Conservation (phyloP, 1,284 basidiomycete species). For the Anthracocystis panici-leucophaei region DNA sequence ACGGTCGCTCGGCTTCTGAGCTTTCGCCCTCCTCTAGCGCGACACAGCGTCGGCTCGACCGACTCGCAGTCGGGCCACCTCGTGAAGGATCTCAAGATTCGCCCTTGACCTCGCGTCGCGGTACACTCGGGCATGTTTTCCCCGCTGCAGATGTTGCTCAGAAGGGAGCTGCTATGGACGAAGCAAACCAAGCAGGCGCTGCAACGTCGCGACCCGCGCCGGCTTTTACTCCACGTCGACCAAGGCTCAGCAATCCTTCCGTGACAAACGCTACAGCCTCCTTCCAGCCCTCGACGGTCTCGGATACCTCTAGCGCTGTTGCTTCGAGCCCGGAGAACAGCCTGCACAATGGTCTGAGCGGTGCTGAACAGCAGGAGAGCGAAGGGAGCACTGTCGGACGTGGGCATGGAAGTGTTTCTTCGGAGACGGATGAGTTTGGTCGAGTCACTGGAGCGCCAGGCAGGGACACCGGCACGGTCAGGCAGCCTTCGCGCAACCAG, state of each 20-base stretch:
- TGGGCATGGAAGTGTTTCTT: neutral
- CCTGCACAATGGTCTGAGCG: constrained; percentile 14
- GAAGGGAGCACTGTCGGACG: constrained; percentile 26
- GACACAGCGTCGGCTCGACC: constrained; percentile 31
- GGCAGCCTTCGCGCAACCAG: constrained; percentile 17
- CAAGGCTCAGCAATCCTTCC: constrained; percentile 52
- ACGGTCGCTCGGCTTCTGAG: constrained; percentile 45
- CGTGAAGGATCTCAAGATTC: constrained; percentile 22
- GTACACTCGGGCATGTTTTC: constrained; percentile 22
- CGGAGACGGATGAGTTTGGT: constrained; percentile 8
- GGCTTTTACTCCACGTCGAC: constrained; percentile 44
- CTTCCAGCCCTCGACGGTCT: constrained; percentile 20
- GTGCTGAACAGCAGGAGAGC: constrained; percentile 19
- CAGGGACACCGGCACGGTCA: constrained; percentile 20
- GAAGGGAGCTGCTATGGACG: neutral
- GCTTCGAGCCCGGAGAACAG: constrained; percentile 38
- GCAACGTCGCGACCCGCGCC: constrained; percentile 10
- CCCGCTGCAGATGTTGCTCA: constrained; percentile 10
- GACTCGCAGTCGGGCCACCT: constrained; percentile 1
- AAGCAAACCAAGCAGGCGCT: neutral
- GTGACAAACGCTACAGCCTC: constrained; percentile 53
- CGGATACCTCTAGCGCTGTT: constrained; percentile 23
- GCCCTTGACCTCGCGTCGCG: constrained; percentile 23
- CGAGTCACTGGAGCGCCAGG: neutral
- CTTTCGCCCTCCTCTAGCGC: constrained; percentile 37